Evolutionary conservation across 2,329 filamentous ascomycete genomes (phyloP), one percentile per base, ranked within the genome.

Genomic region (Neoscytalidium dimidiatum): DNA sequence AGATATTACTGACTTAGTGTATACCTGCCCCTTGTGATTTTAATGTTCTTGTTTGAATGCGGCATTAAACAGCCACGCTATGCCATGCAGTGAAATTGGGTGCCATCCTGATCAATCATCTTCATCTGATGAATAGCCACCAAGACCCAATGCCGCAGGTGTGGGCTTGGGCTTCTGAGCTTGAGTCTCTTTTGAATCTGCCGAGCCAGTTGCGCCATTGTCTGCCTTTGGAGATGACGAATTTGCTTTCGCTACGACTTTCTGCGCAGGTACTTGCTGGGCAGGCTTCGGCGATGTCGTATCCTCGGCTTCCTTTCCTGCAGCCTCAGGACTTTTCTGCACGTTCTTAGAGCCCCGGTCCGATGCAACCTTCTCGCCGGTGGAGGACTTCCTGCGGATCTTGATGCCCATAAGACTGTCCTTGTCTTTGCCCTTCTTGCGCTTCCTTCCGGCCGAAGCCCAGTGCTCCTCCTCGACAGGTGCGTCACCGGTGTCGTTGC

Each of bases 391-490:
- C 67, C 78, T 81, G 46, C 78, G 73, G 41, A 82, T 64, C 72
- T 83, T 84, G 52, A 83, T 69, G 3, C 80, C 80, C 58, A 76
- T 78, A 41, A 82, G 66, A 2, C 74, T 63, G 11, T 72, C 74
- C 56, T 69, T 71, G 52, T 80, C 79, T 29, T 68, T 68, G 2
- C 75, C 79, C 64, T 83, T 83, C 68, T 85, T 83, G 68, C 84
- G 78, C 73, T 87, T 87, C 62, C 81, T 80, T 21, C 79, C 79
- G 13, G 78, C 77, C 17, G 80, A 77, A 4, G 74, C 74, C 85
- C 85, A 87, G 60, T 82, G 77, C 56, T 79, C 78, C 65, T 75
- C 75, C 62, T 81, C 80, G 21, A 77, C 74, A 2, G 60, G 65
- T 11, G 62, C 62, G 17, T 52, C 66, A 26, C 74, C 75, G 4